Percentiles rank a stretch among this genome's conserved stretches.
These are phyloP conservation scores for Fonsecaea monophora DNA, from an alignment of 2,329 filamentous ascomycete genomes.

Conservation along the genomic window DNA sequence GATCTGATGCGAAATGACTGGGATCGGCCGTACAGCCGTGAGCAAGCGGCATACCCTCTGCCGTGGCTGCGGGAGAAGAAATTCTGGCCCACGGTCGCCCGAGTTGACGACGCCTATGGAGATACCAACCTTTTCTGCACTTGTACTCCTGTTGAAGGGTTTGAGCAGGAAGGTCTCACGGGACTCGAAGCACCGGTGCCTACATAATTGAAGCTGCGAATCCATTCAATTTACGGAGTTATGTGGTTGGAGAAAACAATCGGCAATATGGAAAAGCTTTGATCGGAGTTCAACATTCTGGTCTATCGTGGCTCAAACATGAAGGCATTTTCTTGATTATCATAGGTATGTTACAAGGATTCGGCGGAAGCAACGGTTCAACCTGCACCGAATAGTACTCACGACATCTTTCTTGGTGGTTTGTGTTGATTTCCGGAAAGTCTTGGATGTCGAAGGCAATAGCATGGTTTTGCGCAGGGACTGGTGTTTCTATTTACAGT, in stretches of 20 bases:
- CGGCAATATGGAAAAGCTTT: neutral
- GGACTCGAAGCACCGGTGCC: slow-evolving; percentile 34
- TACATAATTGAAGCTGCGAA: slow-evolving; percentile 22
- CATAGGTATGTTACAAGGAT: neutral
- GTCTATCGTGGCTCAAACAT: slow-evolving; percentile 1
- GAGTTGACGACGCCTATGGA: slow-evolving; percentile 89
- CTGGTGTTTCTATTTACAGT: neutral
- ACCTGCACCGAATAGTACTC: neutral
- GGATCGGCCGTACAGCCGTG: slow-evolving; percentile 79
- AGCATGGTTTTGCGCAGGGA: neutral
- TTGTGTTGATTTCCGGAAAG: neutral
- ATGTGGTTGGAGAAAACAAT: neutral
- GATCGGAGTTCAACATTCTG: slow-evolving; percentile 32
- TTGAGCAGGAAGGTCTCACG: slow-evolving; percentile 33
- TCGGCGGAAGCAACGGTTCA: neutral
- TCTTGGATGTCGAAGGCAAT: neutral
- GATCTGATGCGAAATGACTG: slow-evolving; percentile 80
- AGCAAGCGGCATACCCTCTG: slow-evolving; percentile 86
- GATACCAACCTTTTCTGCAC: slow-evolving; percentile 95
- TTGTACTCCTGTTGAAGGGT: slow-evolving; percentile 78
- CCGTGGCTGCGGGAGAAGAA: slow-evolving; percentile 90
- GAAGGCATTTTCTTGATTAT: neutral
- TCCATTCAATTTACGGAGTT: neutral
- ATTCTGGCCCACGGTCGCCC: slow-evolving; percentile 90
- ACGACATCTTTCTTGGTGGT: neutral